Conservation (phyloP, 176 grass and related monocot species). For the Ananas comosus region DNA sequence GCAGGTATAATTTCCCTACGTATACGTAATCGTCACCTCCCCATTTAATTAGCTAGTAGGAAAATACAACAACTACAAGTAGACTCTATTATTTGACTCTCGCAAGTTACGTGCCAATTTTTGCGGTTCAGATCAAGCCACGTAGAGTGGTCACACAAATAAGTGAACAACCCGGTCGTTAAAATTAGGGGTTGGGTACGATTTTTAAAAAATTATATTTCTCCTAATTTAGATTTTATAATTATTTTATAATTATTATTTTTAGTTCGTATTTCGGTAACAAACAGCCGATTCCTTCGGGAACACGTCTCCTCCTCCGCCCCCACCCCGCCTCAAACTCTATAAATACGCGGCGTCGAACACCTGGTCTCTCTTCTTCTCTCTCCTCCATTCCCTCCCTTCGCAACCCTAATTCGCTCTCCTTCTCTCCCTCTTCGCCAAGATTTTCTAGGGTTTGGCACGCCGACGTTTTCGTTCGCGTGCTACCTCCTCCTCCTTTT, state of each 20-base stretch:
- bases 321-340: background rate
- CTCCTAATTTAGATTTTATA: background rate
- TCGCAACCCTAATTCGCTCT: background rate
- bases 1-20: too few relatives aligned
- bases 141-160: too few relatives aligned
- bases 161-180: too few relatives aligned
- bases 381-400: background rate
- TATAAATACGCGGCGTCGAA: background rate
- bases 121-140: too few relatives aligned
- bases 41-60: too few relatives aligned
- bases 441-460: background rate
- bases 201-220: background rate
- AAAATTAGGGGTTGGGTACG: background rate
- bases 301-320: background rate
- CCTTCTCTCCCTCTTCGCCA: background rate
- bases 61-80: too few relatives aligned
- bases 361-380: background rate
- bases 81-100: too few relatives aligned
- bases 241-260: background rate
- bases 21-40: too few relatives aligned
- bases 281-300: background rate
- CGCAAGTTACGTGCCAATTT: too few relatives aligned
- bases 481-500: background rate
- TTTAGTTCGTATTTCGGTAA: background rate
- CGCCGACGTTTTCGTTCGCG: background rate